Percentiles rank a stretch among this genome's conserved stretches.
phyloP scores from a whole-genome alignment of 2,329 filamentous ascomycete species.

The Aspergillus niger region DNA sequence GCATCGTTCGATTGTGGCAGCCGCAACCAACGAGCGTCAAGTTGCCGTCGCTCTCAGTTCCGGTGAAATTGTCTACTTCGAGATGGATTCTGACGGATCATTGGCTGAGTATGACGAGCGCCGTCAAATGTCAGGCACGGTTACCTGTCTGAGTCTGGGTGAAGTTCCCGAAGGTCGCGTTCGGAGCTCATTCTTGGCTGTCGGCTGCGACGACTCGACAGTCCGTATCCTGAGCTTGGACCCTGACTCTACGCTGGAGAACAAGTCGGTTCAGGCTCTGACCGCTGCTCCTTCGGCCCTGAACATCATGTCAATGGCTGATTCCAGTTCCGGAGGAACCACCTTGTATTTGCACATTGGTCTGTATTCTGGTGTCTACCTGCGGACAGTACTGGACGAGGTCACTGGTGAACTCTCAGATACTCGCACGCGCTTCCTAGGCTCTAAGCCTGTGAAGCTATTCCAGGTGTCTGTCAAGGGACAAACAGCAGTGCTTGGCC shows the following conservation, averaged over 20 bases:
- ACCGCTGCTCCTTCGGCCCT: constrained; percentile 87
- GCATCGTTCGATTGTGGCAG: constrained; percentile 92
- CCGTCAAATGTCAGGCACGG: constrained; percentile 91
- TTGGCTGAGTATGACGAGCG: constrained; percentile 94
- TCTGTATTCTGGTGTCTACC: constrained; percentile 90
- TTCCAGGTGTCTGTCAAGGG: constrained; percentile 88
- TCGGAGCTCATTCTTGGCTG: constrained; percentile 88
- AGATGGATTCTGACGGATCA: constrained; percentile 89
- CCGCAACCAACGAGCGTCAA: constrained; percentile 88
- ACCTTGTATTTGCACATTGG: constrained; percentile 96
- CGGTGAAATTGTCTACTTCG: constrained; percentile 96
- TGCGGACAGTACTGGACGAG: constrained; percentile 92
- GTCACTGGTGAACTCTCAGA: constrained; percentile 94
- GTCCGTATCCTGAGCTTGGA: constrained; percentile 90
- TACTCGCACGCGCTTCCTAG: constrained; percentile 90
- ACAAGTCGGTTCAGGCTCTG: constrained; percentile 90
- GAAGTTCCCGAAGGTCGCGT: constrained; percentile 87
- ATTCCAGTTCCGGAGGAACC: constrained; percentile 83
- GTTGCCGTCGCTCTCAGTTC: constrained; percentile 93
- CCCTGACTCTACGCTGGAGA: constrained; percentile 86
- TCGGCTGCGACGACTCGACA: constrained; percentile 95
- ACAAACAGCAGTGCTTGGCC: constrained; percentile 79
- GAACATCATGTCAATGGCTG: constrained; percentile 92
- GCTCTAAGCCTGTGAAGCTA: constrained; percentile 83
- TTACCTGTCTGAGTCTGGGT: constrained; percentile 91